phyloP scores from a whole-genome alignment of 805 yeast genomes.

The Candida montana region DNA sequence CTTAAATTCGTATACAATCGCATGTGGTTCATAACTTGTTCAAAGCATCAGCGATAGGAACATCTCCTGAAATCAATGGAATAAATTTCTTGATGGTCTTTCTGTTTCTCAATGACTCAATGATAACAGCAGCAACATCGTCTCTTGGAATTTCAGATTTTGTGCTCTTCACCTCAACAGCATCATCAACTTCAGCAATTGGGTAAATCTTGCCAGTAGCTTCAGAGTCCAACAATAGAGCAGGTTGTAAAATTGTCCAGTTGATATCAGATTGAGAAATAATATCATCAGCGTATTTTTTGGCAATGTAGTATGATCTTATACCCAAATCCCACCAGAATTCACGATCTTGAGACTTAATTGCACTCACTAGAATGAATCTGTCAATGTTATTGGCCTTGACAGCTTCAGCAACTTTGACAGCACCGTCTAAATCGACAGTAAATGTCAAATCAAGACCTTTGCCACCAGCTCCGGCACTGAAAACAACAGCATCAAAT shows the following conservation, averaged over 20 bases:
- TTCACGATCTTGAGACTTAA: constrained; percentile 46
- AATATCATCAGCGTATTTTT: constrained; percentile 53
- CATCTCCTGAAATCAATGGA: constrained; percentile 40
- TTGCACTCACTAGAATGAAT: constrained; percentile 50
- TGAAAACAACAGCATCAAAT: constrained; percentile 51
- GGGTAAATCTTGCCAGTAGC: constrained; percentile 40
- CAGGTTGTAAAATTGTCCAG: constrained; percentile 56
- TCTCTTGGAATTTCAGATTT: constrained; percentile 31
- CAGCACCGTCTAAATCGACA: constrained; percentile 61
- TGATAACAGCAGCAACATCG: constrained; percentile 50
- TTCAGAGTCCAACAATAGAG: constrained; percentile 34
- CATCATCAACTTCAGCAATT: constrained; percentile 21
- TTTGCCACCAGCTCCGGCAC: constrained; percentile 61
- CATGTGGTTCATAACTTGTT: not conserved
- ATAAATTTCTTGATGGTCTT: constrained; percentile 38
- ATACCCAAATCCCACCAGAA: constrained; percentile 36
- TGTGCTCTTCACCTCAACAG: not conserved
- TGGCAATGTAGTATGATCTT: constrained; percentile 51
- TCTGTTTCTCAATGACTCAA: constrained; percentile 31
- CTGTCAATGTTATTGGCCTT: constrained; percentile 38
- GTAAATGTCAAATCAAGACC: constrained; percentile 39
- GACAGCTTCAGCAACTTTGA: constrained; percentile 51
- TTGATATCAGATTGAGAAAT: constrained; percentile 34
- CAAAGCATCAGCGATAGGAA: constrained; percentile 18
- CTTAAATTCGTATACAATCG: not conserved